These are phyloP conservation scores for Gastrolobium bilobum DNA, from an alignment of 306 rosid species.

Conservation along the genomic window DNA sequence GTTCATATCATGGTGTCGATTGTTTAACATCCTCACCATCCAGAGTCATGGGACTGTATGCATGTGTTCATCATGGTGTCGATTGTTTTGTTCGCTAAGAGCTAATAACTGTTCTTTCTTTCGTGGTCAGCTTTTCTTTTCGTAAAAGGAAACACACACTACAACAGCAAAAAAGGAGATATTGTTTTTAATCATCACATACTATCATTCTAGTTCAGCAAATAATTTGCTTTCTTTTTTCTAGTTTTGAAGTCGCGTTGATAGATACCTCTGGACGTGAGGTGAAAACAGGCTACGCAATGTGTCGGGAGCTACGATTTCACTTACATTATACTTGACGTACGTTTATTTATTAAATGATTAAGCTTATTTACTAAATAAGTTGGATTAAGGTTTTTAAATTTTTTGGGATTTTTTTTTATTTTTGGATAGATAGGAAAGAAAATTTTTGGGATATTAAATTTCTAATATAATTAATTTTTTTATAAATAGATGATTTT, in stretches of 20 bases:
- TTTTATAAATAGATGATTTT: no score
- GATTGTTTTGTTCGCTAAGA: background rate
- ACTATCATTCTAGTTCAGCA: conserved; percentile 26
- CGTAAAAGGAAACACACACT: conserved; percentile 35
- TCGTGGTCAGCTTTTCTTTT: conserved; percentile 42
- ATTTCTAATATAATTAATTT: no score
- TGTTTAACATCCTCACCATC: no score
- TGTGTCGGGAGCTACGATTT: no score
- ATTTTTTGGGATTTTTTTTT: no score
- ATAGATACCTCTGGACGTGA: background rate
- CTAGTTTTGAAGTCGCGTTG: conserved; percentile 14
- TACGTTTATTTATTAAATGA: no score
- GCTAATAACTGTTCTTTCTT: conserved; percentile 6
- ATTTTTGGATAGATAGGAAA: no score
- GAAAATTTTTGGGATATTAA: no score
- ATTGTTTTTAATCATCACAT: conserved; percentile 30
- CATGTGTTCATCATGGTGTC: conserved; percentile 23
- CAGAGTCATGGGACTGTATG: background rate
- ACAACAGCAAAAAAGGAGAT: background rate
- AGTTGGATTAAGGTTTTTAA: no score
- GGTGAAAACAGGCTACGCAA: no score
- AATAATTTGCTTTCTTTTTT: background rate
- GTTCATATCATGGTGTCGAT: conserved; percentile 27
- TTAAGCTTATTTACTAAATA: no score
- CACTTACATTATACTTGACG: no score